Evolutionary conservation across 2,329 filamentous ascomycete species (phyloP), one percentile per base, ranked within the genome.

Genomic region (Drechslerella coelobrocha): DNA sequence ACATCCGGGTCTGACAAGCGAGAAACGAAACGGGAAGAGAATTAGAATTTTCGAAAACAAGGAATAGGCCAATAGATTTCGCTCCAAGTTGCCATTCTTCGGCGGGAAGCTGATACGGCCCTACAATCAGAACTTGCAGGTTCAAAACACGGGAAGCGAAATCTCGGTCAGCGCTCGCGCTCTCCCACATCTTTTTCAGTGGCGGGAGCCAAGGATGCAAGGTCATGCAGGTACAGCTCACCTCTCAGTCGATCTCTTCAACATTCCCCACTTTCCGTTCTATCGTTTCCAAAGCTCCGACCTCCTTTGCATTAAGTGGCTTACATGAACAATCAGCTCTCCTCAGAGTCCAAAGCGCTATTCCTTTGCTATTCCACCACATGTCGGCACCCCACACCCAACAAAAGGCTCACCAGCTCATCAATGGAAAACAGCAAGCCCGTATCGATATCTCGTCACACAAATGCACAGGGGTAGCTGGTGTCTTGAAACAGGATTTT

Each of bases 401-500:
- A 53, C 53, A n/a, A 34, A 61, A 52, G 21, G 21, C 19, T 47
- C 34, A 19, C 48, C 48, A 53, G 41, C 47, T 41, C 47, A 53
- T 26, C 47, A 10, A 61, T 31, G 43, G 51, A 43, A 21, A 61
- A 52, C 55, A 29, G 43, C 19, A 51, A 43, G 23, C 17, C 31
- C 24, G 29, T 24, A 48, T 47, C 23, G 60, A 19, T 45, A 45
- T 19, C 14, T 63, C 50, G 29, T 53, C 12, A 39, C 21, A 63
- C 60, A 56, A 43, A 27, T 8, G 14, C 8, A 19, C 39, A 48
- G 34, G 60, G 51, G 51, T 48, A 55, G 29, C 51, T 50, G 50
- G 50, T 55, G 29, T 50, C 27, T 23, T 63, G 60, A 63, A 63
- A 63, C 60, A 17, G n/a, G 23, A 54, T 62, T 47, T 45, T 37